Conservation (phyloP, 768 basidiomycete species). For the Boletus vermiculosoides region DNA sequence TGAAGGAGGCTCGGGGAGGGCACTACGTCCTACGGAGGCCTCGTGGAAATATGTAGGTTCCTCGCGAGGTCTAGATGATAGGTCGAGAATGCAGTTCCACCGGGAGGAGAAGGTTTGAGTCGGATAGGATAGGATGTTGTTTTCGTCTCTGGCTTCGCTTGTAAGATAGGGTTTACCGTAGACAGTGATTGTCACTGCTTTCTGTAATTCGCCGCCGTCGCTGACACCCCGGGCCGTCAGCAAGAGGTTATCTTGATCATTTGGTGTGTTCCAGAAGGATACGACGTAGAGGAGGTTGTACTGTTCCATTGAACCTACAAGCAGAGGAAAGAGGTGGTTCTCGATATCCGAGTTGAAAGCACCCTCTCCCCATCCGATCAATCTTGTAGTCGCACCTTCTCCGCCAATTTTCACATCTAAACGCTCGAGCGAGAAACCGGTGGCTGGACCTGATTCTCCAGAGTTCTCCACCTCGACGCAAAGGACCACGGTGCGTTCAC, state of each 20-base stretch:
- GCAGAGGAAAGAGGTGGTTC: conserved; percentile 64
- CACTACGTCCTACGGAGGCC: conserved; percentile 32
- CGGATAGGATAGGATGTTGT: conserved; percentile 45
- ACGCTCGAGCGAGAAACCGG: conserved; percentile 73
- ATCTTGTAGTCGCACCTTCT: conserved; percentile 49
- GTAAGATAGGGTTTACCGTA: conserved; percentile 65
- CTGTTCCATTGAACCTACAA: conserved; percentile 71
- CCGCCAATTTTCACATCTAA: conserved; percentile 78
- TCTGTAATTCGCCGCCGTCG: conserved; percentile 51
- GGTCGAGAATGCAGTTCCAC: conserved; percentile 89
- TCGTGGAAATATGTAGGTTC: conserved; percentile 19
- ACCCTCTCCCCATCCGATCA: conserved; percentile 50
- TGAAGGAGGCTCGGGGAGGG: conserved; percentile 73
- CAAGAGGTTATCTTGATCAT: conserved; percentile 45
- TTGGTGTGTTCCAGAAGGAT: conserved; percentile 68
- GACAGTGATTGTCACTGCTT: conserved; percentile 78
- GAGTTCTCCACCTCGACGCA: conserved; percentile 89
- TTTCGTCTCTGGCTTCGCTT: conserved; percentile 18
- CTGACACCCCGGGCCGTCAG: conserved; percentile 34
- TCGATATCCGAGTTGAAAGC: conserved; percentile 35
- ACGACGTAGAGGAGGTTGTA: conserved; percentile 89
- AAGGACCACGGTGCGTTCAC: conserved; percentile 84
- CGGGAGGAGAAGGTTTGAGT: conserved; percentile 76
- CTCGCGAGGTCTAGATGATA: conserved; percentile 42
- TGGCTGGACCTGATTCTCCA: conserved; percentile 54